Base-by-base conservation (phyloP, 768 basidiomycete species). In the Lentinula lateritia region DNA sequence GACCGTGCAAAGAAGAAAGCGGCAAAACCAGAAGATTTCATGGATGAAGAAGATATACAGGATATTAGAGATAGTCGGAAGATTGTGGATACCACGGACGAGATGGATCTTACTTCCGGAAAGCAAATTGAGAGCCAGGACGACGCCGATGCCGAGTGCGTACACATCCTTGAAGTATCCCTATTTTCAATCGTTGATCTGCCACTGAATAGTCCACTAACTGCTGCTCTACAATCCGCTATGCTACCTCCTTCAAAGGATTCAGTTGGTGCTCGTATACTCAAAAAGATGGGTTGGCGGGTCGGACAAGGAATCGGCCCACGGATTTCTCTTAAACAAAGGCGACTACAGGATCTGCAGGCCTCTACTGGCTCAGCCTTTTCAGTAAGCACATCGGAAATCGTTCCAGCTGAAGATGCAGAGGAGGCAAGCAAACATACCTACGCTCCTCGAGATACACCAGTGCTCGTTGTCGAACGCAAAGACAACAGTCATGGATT, bases 1-100 rank as follows among this genome's bases (percentile, higher is more conserved):
- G 89, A 92, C 48, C 84, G 95, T 52, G 84, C 84, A 50, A 88
- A 88, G 71, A 73, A 82, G 66, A 80, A 83, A 66, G 75, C 73
- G 2, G 74, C 80, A n/a, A 80, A 81, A 36, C 89, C 93, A 0
- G 93, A 96, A 73, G 94, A 97, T 70, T 98, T 93, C 70, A 98
- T 99, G 97, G 97, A 99, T 75, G 97, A 98, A 46, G 97, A 99
- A 74, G 97, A 98, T 71, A 77, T 98, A 15, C 86, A 90, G 50
- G 93, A 93, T 63, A 72, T 90, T 62, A 84, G 81, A 38, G 92
- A 94, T 43, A 84, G 83, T 65, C 80, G 87, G 66, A 84, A 82
- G 18, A 72, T 97, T 8, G 84, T 94, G 3, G 89, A 92, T 68
- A 90, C 88, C 41, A 87, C 88, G 12, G 90, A 95, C 39, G 83